These are phyloP conservation scores for Eucommia ulmoides DNA, from an alignment of 257 asterid genomes.

Conservation along the genomic window DNA sequence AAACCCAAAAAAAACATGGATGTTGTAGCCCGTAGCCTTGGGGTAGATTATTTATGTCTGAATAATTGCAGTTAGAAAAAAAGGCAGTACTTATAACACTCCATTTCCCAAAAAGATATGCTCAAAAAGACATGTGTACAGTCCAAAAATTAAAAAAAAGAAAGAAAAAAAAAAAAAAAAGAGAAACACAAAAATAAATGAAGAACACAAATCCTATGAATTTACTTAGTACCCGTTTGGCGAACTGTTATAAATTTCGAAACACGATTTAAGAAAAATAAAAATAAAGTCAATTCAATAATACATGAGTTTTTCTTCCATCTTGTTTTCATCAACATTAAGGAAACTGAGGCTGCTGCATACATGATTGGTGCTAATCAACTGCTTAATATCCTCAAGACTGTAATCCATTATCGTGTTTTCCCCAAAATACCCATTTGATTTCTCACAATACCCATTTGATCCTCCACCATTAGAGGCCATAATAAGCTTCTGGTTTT, in stretches of 20 bases:
- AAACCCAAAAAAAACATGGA: too few species aligned
- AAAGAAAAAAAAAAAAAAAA: too few species aligned
- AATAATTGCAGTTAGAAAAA: conserved; percentile 10
- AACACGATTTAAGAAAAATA: too few species aligned
- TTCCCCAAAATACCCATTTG: conserved; percentile 11
- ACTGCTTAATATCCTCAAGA: conserved; percentile 62
- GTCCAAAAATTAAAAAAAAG: too few species aligned
- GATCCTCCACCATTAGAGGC: background rate
- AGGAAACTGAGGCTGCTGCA: conserved; percentile 22
- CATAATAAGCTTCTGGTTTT: background rate
- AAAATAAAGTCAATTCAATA: too few species aligned
- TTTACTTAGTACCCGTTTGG: too few species aligned
- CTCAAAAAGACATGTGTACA: conserved; percentile 11
- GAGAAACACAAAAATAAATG: too few species aligned
- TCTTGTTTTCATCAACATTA: conserved; percentile 41
- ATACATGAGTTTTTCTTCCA: conserved; percentile 28
- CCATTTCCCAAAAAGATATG: conserved; percentile 14
- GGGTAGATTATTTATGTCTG: too few species aligned
- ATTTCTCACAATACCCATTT: conserved; percentile 6
- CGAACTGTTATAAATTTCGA: too few species aligned
- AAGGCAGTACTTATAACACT: conserved; percentile 1
- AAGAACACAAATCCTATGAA: too few species aligned
- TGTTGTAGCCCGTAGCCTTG: too few species aligned
- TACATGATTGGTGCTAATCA: conserved; percentile 44
- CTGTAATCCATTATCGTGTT: conserved; percentile 44